phyloP scores from a whole-genome alignment of 768 basidiomycete species.

The Panaeolus papilionaceus region DNA sequence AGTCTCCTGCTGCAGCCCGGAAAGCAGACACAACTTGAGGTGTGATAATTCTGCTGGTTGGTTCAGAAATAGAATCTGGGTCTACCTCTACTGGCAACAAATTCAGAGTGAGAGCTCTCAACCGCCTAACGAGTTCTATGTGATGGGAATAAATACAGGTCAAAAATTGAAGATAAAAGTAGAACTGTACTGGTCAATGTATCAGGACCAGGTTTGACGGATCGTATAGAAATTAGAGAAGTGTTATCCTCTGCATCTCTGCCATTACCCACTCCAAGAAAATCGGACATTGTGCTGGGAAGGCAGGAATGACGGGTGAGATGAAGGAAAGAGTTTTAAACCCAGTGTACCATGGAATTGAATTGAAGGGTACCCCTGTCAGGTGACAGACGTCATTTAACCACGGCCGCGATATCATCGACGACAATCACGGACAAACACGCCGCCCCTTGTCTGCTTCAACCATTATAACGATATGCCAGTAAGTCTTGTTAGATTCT shows the following conservation, averaged over 20 bases:
- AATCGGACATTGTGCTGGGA: constrained; percentile 38
- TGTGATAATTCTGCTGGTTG: constrained; percentile 86
- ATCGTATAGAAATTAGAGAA: constrained; percentile 50
- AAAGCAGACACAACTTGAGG: constrained; percentile 81
- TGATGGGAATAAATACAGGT: constrained; percentile 9
- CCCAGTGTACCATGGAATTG: background rate
- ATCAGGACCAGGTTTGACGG: constrained; percentile 66
- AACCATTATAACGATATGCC: constrained; percentile 47
- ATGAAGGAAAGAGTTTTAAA: constrained; percentile 10
- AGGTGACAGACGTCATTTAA: constrained; percentile 36
- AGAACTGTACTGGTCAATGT: constrained; percentile 72
- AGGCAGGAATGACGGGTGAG: constrained; percentile 9
- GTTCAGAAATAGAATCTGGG: constrained; percentile 64
- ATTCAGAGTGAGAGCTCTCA: constrained; percentile 75
- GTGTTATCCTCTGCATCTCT: constrained; percentile 48
- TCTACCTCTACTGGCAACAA: constrained; percentile 87
- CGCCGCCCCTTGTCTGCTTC: constrained; percentile 26
- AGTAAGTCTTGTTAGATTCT: constrained; percentile 42
- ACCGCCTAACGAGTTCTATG: constrained; percentile 79
- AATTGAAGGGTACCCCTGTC: constrained; percentile 15
- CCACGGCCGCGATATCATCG: constrained; percentile 16
- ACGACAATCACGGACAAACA: constrained; percentile 39
- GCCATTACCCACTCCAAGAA: constrained; percentile 28
- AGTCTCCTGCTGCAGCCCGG: constrained; percentile 84
- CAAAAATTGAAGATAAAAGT: background rate